Percentiles rank a stretch among this genome's conserved stretches.
phyloP scores from a whole-genome alignment of 2,329 filamentous ascomycete species.

The Xylariaceae sp. region DNA sequence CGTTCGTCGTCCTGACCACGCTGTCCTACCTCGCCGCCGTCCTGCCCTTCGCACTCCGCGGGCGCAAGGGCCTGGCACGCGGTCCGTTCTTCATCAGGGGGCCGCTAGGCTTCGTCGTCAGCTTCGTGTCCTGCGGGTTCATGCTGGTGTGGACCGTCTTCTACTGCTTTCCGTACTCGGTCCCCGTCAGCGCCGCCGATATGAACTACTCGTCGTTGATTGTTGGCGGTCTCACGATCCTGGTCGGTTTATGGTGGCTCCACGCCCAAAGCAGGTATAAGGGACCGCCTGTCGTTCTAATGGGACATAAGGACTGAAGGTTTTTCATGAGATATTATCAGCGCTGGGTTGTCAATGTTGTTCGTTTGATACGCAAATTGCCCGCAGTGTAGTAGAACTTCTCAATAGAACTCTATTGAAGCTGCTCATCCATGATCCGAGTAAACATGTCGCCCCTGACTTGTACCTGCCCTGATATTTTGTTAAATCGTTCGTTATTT shows the following conservation, averaged over 20 bases:
- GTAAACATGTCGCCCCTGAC: too few species aligned
- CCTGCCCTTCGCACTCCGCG: slow-evolving; percentile 56
- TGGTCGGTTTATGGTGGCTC: slow-evolving; percentile 48
- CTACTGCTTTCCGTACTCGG: slow-evolving; percentile 60
- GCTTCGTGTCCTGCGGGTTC: slow-evolving; percentile 56
- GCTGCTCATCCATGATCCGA: too few species aligned
- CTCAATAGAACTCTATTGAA: too few species aligned
- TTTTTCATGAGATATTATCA: slow-evolving; percentile 51
- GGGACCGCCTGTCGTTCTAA: slow-evolving; percentile 10
- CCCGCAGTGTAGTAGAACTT: too few species aligned
- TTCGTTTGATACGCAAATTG: too few species aligned
- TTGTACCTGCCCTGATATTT: too few species aligned
- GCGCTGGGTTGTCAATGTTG: too few species aligned
- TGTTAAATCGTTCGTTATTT: too few species aligned
- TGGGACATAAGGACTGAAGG: slow-evolving; percentile 30
- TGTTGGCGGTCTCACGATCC: slow-evolving; percentile 44
- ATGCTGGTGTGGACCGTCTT: slow-evolving; percentile 65
- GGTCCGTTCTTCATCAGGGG: slow-evolving; percentile 62
- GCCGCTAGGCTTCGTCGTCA: slow-evolving; percentile 52
- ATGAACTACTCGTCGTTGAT: slow-evolving; percentile 59
- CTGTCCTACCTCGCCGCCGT: slow-evolving; percentile 65
- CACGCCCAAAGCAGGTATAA: slow-evolving; percentile 29
- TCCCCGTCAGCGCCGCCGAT: slow-evolving; percentile 47
- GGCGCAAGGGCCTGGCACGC: slow-evolving; percentile 49
- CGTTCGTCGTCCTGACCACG: slow-evolving; percentile 32